Evolutionary conservation across 345 rosid species (phyloP).

Genomic region (Camelina hispida): DNA sequence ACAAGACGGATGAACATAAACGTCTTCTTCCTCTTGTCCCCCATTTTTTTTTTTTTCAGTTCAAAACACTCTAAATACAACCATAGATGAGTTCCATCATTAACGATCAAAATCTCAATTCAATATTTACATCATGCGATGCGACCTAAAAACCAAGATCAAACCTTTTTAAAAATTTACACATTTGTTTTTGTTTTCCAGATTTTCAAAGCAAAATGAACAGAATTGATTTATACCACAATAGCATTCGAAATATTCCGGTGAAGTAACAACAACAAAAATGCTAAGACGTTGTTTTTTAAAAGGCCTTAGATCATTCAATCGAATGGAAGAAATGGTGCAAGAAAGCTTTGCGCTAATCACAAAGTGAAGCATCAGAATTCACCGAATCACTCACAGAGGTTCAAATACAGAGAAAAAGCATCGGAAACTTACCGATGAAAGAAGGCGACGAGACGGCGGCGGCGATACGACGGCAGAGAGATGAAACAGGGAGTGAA

Average conservation of each 20-base stretch:
- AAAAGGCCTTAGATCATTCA: not conserved
- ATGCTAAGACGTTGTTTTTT: not conserved
- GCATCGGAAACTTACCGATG: constrained; percentile 9
- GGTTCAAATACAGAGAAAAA: not conserved
- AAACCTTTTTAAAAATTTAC: not conserved
- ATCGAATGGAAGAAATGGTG: constrained; percentile 16
- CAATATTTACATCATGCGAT: not conserved
- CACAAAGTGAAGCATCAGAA: not conserved
- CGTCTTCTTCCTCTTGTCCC: constrained; percentile 88
- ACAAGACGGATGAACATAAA: constrained; percentile 90
- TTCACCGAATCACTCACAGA: not conserved
- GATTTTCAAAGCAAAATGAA: constrained; percentile 4
- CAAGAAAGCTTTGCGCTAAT: not conserved
- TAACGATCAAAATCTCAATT: constrained; percentile 11
- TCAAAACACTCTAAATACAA: not conserved
- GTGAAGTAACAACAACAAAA: not conserved
- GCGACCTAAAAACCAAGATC: not conserved
- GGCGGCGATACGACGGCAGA: constrained; percentile 11
- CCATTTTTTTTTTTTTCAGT: constrained; percentile 50
- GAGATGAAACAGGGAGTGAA: not conserved
- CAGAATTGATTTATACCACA: not conserved
- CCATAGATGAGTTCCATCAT: not conserved
- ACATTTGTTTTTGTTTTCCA: not conserved
- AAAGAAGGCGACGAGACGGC: constrained; percentile 11
- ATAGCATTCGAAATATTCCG: not conserved